phyloP scores from a whole-genome alignment of 1,284 basidiomycete genomes.

The Chondrostereum purpureum region DNA sequence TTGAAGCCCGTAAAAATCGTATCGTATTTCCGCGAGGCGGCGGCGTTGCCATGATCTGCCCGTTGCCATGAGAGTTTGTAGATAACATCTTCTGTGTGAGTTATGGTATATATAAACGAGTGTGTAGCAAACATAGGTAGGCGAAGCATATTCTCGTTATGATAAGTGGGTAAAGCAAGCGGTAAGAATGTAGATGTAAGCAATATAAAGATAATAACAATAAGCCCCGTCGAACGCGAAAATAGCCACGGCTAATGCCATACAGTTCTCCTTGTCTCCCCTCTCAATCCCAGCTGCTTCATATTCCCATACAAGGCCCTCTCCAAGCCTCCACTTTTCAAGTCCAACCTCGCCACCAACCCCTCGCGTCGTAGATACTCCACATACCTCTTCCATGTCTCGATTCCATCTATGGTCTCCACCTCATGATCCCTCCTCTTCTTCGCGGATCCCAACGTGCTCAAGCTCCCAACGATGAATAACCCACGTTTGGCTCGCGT shows the following conservation, averaged over 20 bases:
- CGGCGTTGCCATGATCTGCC: no score
- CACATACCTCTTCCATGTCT: constrained; percentile 56
- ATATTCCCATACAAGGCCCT: constrained; percentile 41
- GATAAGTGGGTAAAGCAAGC: no score
- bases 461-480: constrained; percentile 74
- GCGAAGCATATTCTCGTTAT: no score
- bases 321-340: constrained; percentile 30
- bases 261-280: neutral
- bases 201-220: neutral
- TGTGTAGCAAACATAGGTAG: no score
- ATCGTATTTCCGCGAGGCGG: no score
- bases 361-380: constrained; percentile 43
- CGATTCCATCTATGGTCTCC: constrained; percentile 37
- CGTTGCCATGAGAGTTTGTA: no score
- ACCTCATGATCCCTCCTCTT: constrained; percentile 16
- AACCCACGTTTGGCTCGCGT: constrained; percentile 81
- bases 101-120: no score
- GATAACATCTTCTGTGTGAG: no score
- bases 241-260: constrained; percentile 4
- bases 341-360: constrained; percentile 45
- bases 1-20: no score
- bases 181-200: neutral
- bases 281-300: constrained; percentile 14
- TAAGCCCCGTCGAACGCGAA: no score
- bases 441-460: constrained; percentile 54